Evolutionary conservation across 148 eudicot species (phyloP).

Genomic region (Camellia lanceoleosa): DNA sequence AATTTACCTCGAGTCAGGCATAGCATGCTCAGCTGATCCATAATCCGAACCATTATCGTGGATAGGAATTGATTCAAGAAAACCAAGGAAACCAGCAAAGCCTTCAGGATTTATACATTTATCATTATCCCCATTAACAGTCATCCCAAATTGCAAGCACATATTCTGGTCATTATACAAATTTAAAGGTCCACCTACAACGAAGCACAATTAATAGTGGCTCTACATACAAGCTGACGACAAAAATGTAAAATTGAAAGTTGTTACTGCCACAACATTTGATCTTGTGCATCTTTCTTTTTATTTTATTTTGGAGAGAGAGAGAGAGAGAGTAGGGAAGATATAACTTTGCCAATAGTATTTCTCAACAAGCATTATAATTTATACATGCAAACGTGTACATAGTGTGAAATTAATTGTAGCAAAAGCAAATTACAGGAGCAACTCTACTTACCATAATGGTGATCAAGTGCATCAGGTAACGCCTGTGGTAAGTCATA

Average conservation of each 20-base stretch:
- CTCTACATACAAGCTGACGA: conserved; percentile 6
- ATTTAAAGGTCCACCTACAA: conserved; percentile 52
- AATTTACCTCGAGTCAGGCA: conserved; percentile 65
- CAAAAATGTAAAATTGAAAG: conserved; percentile 4
- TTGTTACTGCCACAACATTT: conserved; percentile 7
- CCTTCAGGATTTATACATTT: conserved; percentile 66
- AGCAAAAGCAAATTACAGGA: background rate
- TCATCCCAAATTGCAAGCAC: conserved; percentile 60
- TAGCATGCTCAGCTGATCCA: conserved; percentile 52
- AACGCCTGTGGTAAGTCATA: conserved; percentile 54
- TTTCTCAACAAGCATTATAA: background rate
- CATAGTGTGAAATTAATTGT: background rate
- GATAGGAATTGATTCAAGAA: conserved; percentile 88
- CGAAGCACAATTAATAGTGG: conserved; percentile 15
- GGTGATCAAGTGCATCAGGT: conserved; percentile 45
- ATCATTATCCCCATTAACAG: conserved; percentile 52
- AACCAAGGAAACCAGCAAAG: conserved; percentile 73
- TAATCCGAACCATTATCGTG: conserved; percentile 46
- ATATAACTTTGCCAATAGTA: background rate
- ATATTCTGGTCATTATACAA: conserved; percentile 51
- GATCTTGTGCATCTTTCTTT: background rate
- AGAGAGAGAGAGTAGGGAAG: background rate
- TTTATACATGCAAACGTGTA: background rate
- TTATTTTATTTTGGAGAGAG: background rate
- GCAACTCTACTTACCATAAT: conserved; percentile 51